Percentiles rank a stretch among this genome's conserved stretches.
Conservation (phyloP, 2,329 filamentous ascomycete species). For the Calonectria multiphialidica region DNA sequence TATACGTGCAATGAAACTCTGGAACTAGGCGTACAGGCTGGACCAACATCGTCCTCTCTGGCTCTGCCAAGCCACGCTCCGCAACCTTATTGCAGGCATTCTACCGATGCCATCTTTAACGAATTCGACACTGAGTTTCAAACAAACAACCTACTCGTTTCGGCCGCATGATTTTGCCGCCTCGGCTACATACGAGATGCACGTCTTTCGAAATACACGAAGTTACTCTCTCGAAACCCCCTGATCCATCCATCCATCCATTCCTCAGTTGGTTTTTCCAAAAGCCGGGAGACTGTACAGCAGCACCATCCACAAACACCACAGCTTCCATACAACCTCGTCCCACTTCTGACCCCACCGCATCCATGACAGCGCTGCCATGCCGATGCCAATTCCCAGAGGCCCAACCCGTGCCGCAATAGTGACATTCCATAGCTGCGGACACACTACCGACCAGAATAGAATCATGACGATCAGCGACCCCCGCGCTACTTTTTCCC, state of each 20-base stretch:
- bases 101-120: background rate
- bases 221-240: background rate
- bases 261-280: background rate
- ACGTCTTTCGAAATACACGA: background rate
- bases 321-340: slow-evolving; percentile 40
- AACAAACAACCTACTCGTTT: background rate
- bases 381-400: slow-evolving; percentile 19
- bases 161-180: background rate
- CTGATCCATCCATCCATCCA: background rate
- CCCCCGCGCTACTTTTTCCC: slow-evolving; percentile 33
- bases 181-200: background rate
- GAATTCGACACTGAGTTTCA: background rate
- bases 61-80: background rate
- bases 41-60: background rate
- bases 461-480: slow-evolving; percentile 32
- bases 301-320: slow-evolving; percentile 39
- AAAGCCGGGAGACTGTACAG: slow-evolving; percentile 36
- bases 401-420: slow-evolving; percentile 15
- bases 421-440: slow-evolving; percentile 22
- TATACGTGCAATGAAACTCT: background rate
- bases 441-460: slow-evolving; percentile 30
- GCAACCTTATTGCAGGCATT: background rate
- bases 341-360: slow-evolving; percentile 34
- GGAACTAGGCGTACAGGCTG: background rate
- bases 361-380: slow-evolving; percentile 26